Evolutionary conservation across 2,329 filamentous ascomycete genomes (phyloP), one percentile per base, ranked within the genome.

Genomic region (Dendrostoma leiphaemia): DNA sequence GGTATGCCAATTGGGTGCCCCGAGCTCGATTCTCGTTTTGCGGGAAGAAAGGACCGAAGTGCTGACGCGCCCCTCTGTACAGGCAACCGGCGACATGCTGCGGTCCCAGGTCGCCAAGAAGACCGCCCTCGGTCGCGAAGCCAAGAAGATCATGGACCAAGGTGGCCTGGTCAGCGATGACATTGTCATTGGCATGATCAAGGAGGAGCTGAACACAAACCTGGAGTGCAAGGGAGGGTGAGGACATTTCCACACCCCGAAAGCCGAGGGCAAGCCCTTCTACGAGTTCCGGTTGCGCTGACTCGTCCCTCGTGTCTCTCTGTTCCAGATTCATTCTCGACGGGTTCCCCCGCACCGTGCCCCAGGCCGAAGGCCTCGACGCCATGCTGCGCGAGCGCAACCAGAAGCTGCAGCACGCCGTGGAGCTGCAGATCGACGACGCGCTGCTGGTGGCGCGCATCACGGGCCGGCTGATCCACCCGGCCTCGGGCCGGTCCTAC

Each of bases 141-240:
- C 94, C 63, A 99, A 99, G 87, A 97, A 97, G 86, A 99, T 99
- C 74, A 99, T 99, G 94, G 94, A 99, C 71, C 89, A 93, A 72
- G 94, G 94, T 66, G 93, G 93, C 64, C 85, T 99, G 56, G 94
- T 99, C 72, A 96, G 91, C 74, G 94, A 99, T 74, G 93, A 97
- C 71, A 99, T 99, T 71, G 93, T 99, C 84, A 90, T 99, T 74
- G 91, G 93, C 75, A 99, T 99, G 94, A 99, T 99, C 80, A 93
- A 94, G 85, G 89, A 88, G 72, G 93, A 99, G 82, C 83, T 99
- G 48, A 89, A 95, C 68, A 88, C 82, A 76, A 99, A 99, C 80
- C 76, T 83, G 68, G 93, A 99, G 78, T 99, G 94, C 84, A 90
- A 90, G 79, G 93, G 93, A 75, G 94, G 94, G 93, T 97, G 81